Evolutionary conservation across 2,329 filamentous ascomycete species (phyloP).

Genomic region (Aspergillus tamarii): DNA sequence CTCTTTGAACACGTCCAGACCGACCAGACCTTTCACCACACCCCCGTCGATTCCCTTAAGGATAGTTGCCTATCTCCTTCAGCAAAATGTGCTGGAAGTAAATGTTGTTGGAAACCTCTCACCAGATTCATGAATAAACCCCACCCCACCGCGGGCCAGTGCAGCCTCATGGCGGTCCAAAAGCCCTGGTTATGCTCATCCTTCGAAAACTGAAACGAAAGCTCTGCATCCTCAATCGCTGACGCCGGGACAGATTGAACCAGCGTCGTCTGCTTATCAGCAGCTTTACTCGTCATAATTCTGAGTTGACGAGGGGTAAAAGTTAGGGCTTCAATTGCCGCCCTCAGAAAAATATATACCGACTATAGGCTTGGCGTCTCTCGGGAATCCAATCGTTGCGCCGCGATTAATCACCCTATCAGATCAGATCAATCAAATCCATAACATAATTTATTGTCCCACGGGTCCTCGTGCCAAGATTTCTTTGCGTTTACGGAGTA

Average conservation of each 20-base stretch:
- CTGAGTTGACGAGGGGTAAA: not conserved
- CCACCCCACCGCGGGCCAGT: slow-evolving; percentile 32
- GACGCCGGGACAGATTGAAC: slow-evolving; percentile 23
- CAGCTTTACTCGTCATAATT: not conserved
- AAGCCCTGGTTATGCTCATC: slow-evolving; percentile 29
- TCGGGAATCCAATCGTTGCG: not conserved
- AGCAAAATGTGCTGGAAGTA: not conserved
- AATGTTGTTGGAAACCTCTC: not conserved
- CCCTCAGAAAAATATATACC: not conserved
- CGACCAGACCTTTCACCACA: slow-evolving; percentile 30
- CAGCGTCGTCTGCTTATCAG: slow-evolving; percentile 17
- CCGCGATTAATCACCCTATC: not conserved
- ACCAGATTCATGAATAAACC: slow-evolving; percentile 33
- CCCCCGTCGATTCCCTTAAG: slow-evolving; percentile 31
- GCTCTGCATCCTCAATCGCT: slow-evolving; percentile 21
- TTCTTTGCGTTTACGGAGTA: no score
- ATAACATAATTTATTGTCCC: not conserved
- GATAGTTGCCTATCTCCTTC: slow-evolving; percentile 18
- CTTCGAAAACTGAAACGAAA: slow-evolving; percentile 26
- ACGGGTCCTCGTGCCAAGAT: not conserved
- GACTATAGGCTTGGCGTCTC: not conserved
- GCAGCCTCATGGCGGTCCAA: slow-evolving; percentile 26
- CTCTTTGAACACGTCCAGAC: slow-evolving; percentile 30
- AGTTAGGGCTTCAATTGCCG: not conserved
- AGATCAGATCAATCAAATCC: not conserved